Conservation (phyloP, 148 eudicot species). For the Nyssa sinensis region DNA sequence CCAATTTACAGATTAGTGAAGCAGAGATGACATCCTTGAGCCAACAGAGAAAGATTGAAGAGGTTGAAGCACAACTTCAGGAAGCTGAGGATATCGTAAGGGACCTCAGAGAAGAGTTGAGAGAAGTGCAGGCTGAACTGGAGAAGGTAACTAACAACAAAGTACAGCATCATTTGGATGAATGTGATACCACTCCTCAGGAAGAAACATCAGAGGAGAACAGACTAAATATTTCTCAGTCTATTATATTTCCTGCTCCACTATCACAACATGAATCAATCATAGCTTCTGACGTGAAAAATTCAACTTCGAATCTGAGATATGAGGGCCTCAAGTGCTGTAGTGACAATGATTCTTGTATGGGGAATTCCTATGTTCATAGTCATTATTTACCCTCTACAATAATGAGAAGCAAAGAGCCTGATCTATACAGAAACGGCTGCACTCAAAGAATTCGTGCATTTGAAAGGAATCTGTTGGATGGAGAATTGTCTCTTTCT, state of each 20-base stretch:
- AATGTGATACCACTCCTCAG: conserved; percentile 1
- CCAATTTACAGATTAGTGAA: conserved; percentile 48
- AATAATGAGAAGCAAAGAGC: conserved; percentile 56
- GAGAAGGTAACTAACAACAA: conserved; percentile 35
- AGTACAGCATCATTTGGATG: conserved; percentile 14
- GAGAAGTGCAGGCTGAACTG: conserved; percentile 48
- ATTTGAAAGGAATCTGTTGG: conserved; percentile 50
- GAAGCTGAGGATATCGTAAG: conserved; percentile 94
- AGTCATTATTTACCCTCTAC: conserved; percentile 56
- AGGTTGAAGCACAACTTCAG: conserved; percentile 93
- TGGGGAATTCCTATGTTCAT: conserved; percentile 21
- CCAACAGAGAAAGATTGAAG: conserved; percentile 78
- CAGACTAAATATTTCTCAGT: conserved; percentile 9
- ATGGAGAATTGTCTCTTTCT: conserved; percentile 43
- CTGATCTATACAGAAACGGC: conserved; percentile 57
- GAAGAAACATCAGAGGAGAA: conserved; percentile 14
- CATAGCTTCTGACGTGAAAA: conserved; percentile 16
- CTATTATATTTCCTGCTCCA: conserved; percentile 11
- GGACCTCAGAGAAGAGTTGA: conserved; percentile 71
- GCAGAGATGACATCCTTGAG: conserved; percentile 50
- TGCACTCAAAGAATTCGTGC: conserved; percentile 84
- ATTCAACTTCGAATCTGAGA: conserved; percentile 16
- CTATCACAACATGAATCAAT: conserved; percentile 12
- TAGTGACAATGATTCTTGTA: conserved; percentile 8
- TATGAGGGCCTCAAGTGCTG: neutral